phyloP scores from a whole-genome alignment of 768 basidiomycete genomes.

The Boletus pseudopeckii region DNA sequence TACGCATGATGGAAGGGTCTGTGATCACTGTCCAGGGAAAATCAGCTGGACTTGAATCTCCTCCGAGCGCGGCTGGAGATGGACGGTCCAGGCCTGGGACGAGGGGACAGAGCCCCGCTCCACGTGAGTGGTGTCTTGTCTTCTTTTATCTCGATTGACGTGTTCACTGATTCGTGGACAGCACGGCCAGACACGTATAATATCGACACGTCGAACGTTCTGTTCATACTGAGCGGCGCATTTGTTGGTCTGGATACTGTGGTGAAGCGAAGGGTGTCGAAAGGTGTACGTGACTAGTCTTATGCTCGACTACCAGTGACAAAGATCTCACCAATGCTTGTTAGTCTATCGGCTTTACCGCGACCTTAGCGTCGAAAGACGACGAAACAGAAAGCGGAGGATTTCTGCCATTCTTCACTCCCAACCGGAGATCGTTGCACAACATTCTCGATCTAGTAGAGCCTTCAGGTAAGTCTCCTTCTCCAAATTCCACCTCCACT shows the following conservation, averaged over 20 bases:
- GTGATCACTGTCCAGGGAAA: slow-evolving; percentile 79
- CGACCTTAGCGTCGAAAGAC: slow-evolving; percentile 41
- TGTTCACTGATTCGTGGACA: slow-evolving; percentile 25
- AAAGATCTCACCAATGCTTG: neutral
- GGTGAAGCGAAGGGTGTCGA: slow-evolving; percentile 74
- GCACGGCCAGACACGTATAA: slow-evolving; percentile 65
- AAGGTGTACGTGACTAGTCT: slow-evolving; percentile 59
- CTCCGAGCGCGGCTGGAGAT: slow-evolving; percentile 43
- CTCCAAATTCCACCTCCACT: neutral
- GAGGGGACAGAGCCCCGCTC: slow-evolving; percentile 39
- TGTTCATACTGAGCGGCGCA: slow-evolving; percentile 95
- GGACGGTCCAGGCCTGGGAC: slow-evolving; percentile 49
- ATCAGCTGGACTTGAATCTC: slow-evolving; percentile 45
- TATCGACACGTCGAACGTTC: slow-evolving; percentile 84
- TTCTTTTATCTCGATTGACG: neutral
- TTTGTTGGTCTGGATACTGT: slow-evolving; percentile 89
- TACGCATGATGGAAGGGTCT: slow-evolving; percentile 94
- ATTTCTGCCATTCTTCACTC: slow-evolving; percentile 70
- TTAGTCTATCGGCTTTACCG: slow-evolving; percentile 88
- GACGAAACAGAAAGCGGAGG: slow-evolving; percentile 36
- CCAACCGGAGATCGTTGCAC: slow-evolving; percentile 54
- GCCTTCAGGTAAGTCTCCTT: slow-evolving; percentile 48
- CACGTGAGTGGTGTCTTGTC: slow-evolving; percentile 17
- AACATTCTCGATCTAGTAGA: slow-evolving; percentile 69
- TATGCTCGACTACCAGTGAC: neutral